phyloP scores from a whole-genome alignment of 176 grass and related monocot genomes.

The Luzula sylvatica region DNA sequence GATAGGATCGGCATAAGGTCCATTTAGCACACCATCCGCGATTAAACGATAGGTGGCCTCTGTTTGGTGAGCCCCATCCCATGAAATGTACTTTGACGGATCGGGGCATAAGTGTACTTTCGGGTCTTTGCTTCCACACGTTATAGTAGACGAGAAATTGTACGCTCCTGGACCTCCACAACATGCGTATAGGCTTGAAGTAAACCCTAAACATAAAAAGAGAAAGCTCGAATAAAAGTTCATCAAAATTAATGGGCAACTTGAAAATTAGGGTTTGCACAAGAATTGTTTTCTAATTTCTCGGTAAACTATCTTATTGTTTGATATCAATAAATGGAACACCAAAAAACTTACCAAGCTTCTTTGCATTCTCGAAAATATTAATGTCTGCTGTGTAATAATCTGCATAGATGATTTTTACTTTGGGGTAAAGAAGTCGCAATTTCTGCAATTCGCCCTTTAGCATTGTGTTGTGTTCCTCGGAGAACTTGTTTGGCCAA shows the following conservation, averaged over 20 bases:
- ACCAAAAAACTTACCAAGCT: constrained; percentile 42
- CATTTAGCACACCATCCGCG: constrained; percentile 4
- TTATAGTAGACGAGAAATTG: neutral
- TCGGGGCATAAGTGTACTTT: neutral
- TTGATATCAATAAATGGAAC: neutral
- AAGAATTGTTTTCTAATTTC: neutral
- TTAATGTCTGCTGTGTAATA: constrained; percentile 22
- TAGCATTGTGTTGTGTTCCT: constrained; percentile 25
- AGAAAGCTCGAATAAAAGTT: neutral
- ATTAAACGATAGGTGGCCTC: constrained; percentile 1
- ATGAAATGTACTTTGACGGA: constrained; percentile 5
- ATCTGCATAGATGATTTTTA: constrained; percentile 24
- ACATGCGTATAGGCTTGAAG: neutral
- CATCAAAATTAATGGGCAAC: neutral
- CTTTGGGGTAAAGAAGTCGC: constrained; percentile 4
- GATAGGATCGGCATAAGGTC: neutral
- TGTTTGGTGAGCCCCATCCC: constrained; percentile 1
- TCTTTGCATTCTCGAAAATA: constrained; percentile 28
- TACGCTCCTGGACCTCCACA: constrained; percentile 2
- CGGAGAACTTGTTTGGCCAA: constrained; percentile 24
- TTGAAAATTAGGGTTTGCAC: neutral
- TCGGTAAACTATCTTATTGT: neutral
- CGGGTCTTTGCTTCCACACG: neutral
- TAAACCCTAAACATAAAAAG: neutral
- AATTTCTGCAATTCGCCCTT: constrained; percentile 3